Base-by-base conservation (phyloP, 2,329 filamentous ascomycete species). In the Talaromyces sp. region DNA sequence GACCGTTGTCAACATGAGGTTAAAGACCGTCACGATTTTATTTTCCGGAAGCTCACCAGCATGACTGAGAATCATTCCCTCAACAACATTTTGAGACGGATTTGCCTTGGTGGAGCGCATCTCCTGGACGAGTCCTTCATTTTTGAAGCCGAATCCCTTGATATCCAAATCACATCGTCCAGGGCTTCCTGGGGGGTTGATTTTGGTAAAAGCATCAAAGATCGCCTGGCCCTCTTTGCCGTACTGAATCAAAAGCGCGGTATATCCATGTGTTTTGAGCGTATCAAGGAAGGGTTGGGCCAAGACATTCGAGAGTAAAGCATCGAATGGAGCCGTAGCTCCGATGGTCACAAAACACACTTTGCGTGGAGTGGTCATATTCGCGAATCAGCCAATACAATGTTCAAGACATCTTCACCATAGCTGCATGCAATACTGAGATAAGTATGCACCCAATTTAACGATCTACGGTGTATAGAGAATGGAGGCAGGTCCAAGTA, bases 321-420 rank as follows among this genome's bases (percentile, higher is more conserved):
- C 77, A 61, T 84, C 82, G 78, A 99, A 99, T 22, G 90, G 86
- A 16, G 93, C 93, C 0, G 94, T 99, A 6, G 95, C 94, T 64
- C 95, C 95, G 35, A 97, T 90, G 0, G 95, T 98, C 63, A 97
- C 89, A 69, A 99, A 91, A 75, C 91, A 95, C 62, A 78, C 56
- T 68, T 81, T 82, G 58, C 69, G 73, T 62, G n/a, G 37, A 41
- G n/a, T 52, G 24, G 54, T 50, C 64, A 65, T 65, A 31, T 57
- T 59, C 39, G 61, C 61, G 14, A 57, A 31, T 22, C 33, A 37
- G 10, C 52, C 31, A 56, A 56, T 56, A 37, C 13, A 11, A 37
- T 62, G 65, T 60, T 60, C 58, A 56, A 64, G 56, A 31, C 56
- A 59, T 59, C 35, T 45, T 59, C 56, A 59, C 9, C 19, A 35